Base-by-base conservation (phyloP, 768 basidiomycete genomes). In the Lentinus tigrinus region DNA sequence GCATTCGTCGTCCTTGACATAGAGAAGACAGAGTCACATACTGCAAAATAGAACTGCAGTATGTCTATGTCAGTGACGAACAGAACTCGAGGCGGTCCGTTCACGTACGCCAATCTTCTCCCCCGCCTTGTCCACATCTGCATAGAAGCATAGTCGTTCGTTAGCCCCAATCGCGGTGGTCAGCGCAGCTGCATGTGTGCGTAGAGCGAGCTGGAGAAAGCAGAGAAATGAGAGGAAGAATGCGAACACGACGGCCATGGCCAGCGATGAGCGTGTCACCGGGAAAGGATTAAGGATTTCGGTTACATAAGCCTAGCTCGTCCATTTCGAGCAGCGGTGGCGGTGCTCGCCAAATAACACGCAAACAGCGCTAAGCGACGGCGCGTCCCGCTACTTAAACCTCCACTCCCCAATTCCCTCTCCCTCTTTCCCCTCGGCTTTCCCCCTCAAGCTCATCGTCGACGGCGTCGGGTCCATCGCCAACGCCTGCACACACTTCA, bases 21-120 rank as follows among this genome's bases (percentile, higher is more conserved):
- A 21, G 23, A 36, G 1, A 23, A 39, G 17, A 23, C 10, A n/a
- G 21, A 8, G 21, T 19, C 3, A 77, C 88, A 56, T 74, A 93
- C 95, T 62, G 96, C 96, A 78, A 94, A 98, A 78, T 98, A 98
- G 76, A 99, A 98, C 85, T 98, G 70, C n/a, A 69, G 61, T 60
- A 39, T 27, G 26, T 24, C 47, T 49, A 59, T 44, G 44, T 47
- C 21, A 11, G 40, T 43, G 24, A 13, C 49, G 46, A 5, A 26
- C 5, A 23, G 24, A 28, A 31, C 48, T 13, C 48, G 17, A 21
- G 36, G 26, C 7, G 2, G 42, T 31, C 36, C 17, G 8, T 24
- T 52, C 28, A 81, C 87, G 63, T 73, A 89, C 91, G 49, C 91
- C 88, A 63, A 95, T 85, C 81, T 94, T 96, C 78, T 94, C 90